Evolutionary conservation across 2,329 filamentous ascomycete species (phyloP), one percentile per base, ranked within the genome.

Genomic region (Aureobasidium lini): DNA sequence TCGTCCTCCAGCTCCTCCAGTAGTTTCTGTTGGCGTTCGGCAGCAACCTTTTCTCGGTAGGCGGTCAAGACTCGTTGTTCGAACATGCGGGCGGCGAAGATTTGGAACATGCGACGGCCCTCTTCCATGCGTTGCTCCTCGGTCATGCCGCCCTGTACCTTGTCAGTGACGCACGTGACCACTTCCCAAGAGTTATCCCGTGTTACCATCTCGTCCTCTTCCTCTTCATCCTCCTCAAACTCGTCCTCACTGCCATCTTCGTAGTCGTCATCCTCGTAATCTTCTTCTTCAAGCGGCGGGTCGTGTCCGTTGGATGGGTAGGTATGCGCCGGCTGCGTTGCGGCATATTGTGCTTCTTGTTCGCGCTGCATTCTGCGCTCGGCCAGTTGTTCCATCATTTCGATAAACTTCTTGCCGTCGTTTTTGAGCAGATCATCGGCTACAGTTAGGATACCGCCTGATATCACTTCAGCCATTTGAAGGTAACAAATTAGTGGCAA

Each of bases 371-470:
- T 96, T 68, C 94, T 85, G 68, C 93, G 89, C 77, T 99, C 94
- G 39, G 94, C 94, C 68, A 99, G 83, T 77, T 97, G 93, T 74
- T 99, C 94, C 94, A 99, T 99, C 94, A 99, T 99, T 73, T 99
- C 94, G 75, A 99, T 99, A 77, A 99, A 99, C 71, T 96, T 95
- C 75, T 95, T 96, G 69, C 94, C 94, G 75, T 99, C 94, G 75
- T 99, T 99, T 75, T 97, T 97, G 64, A 99, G 83, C 65, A 99
- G 81, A 76, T 99, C 94, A 79, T 99, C 94, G 73, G 94, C 94
- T 70, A 99, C 94, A 66, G 94, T 99, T 72, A 99, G 85, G 75
- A 99, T 96, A 72, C 94, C 95, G 79, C 94, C 92, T 90, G 82
- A 74, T 64, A 69, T 66, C 69, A 67, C 67, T 69, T 71, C 62